Base-by-base conservation (phyloP, 2,329 filamentous ascomycete species). In the Cladophialophora bantiana region DNA sequence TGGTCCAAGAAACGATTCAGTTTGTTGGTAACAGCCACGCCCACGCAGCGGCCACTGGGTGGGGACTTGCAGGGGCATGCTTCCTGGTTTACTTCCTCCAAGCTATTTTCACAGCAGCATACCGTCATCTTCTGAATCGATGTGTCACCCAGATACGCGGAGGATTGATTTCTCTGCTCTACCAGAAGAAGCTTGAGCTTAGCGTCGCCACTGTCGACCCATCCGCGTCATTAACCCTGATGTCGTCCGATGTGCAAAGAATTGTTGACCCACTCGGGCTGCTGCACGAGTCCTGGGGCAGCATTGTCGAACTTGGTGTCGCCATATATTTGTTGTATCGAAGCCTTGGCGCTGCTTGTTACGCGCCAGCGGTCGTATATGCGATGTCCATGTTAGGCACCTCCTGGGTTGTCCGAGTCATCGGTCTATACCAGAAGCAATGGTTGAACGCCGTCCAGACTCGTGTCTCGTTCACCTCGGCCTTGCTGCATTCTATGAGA, bases 371-470 rank as follows among this genome's bases (percentile, higher is more conserved):
- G 7, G 76, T 75, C 15, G 77, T 83, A 10, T 70, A 62, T 63
- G 54, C 65, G 4, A 13, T 70, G 4, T 65, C 63, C 32, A 32
- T 64, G 15, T n/a, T 66, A n/a, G 68, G 48, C 5, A 67, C 66
- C 2, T 35, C 35, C 9, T 65, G 65, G 64, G 59, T 66, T 54
- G 67, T 59, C 18, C 64, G 20, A 54, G 77, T 80, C 2, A 77
- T 79, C 20, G 67, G 76, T 1, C 73, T 74, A 4, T 68, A 64
- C 13, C 83, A 84, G 64, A 79, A 78, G 5, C 71, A 75, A 15
- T 86, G 84, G 84, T 77, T 85, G 38, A 77, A 81, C 54, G 83
- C 83, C 9, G 83, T 84, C 15, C 79, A 86, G 70, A 76, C 76
- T 32, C 80, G 84, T 2, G 81, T 86, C 20, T 81, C 79, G 5